Evolutionary conservation across 768 basidiomycete genomes (phyloP).

Genomic region (Botryobasidium botryosum): DNA sequence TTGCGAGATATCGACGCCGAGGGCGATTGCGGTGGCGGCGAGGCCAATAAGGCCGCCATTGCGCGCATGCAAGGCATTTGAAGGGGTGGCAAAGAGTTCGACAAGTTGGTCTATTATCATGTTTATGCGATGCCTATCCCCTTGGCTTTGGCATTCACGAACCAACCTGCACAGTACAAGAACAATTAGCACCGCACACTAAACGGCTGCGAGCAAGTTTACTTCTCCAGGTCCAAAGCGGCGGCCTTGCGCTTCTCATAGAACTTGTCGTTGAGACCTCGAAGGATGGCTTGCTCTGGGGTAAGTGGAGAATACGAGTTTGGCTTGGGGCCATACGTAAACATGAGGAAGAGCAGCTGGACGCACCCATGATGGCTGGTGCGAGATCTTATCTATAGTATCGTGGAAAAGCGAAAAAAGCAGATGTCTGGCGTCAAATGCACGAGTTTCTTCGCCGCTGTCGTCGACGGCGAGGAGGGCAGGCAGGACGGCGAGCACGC

Average conservation of each 20-base stretch:
- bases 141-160: slow-evolving; percentile 67
- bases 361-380: no score
- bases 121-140: slow-evolving; percentile 63
- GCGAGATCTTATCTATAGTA: no score
- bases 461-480: no score
- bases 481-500: no score
- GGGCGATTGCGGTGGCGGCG: slow-evolving; percentile 91
- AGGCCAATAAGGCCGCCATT: slow-evolving; percentile 94
- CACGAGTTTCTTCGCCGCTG: no score
- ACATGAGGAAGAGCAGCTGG: no score
- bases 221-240: slow-evolving; percentile 94
- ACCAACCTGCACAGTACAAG: slow-evolving; percentile 26
- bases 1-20: slow-evolving; percentile 82
- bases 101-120: slow-evolving; percentile 89
- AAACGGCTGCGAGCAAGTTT: slow-evolving; percentile 9
- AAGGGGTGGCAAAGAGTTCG: slow-evolving; percentile 74
- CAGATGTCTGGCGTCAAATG: no score
- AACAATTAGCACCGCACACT: background rate
- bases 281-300: slow-evolving; percentile 54
- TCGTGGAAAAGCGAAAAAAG: no score
- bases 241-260: slow-evolving; percentile 95
- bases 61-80: slow-evolving; percentile 73
- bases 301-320: slow-evolving; percentile 7
- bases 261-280: slow-evolving; percentile 79
- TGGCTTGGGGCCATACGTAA: no score